These are phyloP conservation scores for Exophiala calicioides DNA, from an alignment of 2,329 filamentous ascomycete species.

Conservation along the genomic window DNA sequence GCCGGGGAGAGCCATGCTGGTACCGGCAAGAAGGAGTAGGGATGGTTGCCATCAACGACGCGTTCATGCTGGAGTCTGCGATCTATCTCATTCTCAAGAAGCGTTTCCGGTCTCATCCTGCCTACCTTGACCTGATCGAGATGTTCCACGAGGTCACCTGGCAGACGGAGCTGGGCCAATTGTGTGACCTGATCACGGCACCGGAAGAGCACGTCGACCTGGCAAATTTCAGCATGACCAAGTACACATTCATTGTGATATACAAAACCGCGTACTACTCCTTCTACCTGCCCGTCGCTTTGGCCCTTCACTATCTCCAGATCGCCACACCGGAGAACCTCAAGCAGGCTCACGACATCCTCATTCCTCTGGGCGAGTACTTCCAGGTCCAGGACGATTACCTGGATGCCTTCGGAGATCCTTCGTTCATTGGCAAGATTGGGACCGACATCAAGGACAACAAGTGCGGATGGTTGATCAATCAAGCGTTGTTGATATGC, in stretches of 20 bases:
- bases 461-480: slow-evolving; percentile 98
- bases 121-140: slow-evolving; percentile 89
- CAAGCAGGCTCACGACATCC: slow-evolving; percentile 82
- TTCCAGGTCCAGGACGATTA: slow-evolving; percentile 99
- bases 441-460: slow-evolving; percentile 99
- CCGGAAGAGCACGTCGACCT: slow-evolving; percentile 92
- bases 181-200: slow-evolving; percentile 91
- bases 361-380: slow-evolving; percentile 97
- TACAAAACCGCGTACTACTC: slow-evolving; percentile 99
- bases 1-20: slow-evolving; percentile 94
- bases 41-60: slow-evolving; percentile 97
- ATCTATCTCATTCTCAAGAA: slow-evolving; percentile 94
- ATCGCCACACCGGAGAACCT: slow-evolving; percentile 86
- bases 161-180: slow-evolving; percentile 94
- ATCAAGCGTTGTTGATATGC: slow-evolving; percentile 80
- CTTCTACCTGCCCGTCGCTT: slow-evolving; percentile 94
- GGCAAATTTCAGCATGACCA: slow-evolving; percentile 90
- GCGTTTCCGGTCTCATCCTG: slow-evolving; percentile 82
- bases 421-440: slow-evolving; percentile 93
- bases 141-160: slow-evolving; percentile 93
- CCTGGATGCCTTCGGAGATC: slow-evolving; percentile 94
- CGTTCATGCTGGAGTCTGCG: slow-evolving; percentile 87
- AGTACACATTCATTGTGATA: slow-evolving; percentile 97
- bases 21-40: slow-evolving; percentile 87
- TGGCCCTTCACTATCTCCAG: slow-evolving; percentile 82